Evolutionary conservation across 352 stramenopile genomes (phyloP), one percentile per base, ranked within the genome.

Genomic region (Globisporangium megalacanthum): DNA sequence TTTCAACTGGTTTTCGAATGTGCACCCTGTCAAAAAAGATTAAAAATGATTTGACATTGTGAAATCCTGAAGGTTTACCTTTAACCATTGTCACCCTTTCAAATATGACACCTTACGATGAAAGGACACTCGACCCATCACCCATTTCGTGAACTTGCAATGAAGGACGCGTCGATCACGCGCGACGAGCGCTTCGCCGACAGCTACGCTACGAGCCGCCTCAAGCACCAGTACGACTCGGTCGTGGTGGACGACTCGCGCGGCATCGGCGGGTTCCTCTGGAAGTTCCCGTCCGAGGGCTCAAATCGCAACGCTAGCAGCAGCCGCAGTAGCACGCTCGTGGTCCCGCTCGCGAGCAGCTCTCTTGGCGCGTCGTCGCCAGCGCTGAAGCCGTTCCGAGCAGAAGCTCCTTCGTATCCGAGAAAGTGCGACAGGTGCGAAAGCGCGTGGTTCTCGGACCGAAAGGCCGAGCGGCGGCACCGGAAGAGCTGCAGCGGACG

Each of bases 241-340:
- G 56, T 49, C 35, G 58, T 44, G n/a, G 33, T 45, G 19, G 49
- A 64, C 37, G 64, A 70, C 45, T 29, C 54, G 20, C 61, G 62
- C 49, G 64, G 61, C 17, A 70, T 75, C 35, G 58, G 68, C 37
- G 70, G 61, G 13, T 74, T 56, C 45, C 52, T 89, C 29, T 87
- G 79, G 79, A 89, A 89, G 52, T 89, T 84, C 52, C 79, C 79
- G 1, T 87, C 76, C 0, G 78, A 89, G 66, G 78, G 76, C 19
- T 86, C 68, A 54, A 85, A 85, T 50, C 54, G 14, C 39, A 49
- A 8, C 17, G 41, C 41, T 9, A 36, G 19, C 19, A 52, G 9
- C 13, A 47, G 19, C 1, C 33, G 44, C 10, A n/a, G 36, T 22
- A 35, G 52, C 1, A 45, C 44, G 19, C 48, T 37, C 0, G 29